Percentiles rank a stretch among this genome's conserved stretches.
Conservation (phyloP, 2,329 filamentous ascomycete genomes). For the Ophiostoma sp. region DNA sequence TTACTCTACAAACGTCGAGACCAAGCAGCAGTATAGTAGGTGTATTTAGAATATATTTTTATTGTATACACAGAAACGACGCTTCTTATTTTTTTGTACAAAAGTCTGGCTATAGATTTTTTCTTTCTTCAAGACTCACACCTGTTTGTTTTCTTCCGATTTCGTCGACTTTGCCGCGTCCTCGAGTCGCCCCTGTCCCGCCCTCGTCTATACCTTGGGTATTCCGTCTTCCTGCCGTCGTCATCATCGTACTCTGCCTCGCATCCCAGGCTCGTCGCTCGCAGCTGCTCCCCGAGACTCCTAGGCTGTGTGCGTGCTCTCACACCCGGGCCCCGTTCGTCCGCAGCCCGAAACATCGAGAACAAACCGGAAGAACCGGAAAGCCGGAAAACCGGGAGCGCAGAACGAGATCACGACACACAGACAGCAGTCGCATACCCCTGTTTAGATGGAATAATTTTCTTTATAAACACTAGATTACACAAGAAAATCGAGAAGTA, state of each 20-base stretch:
- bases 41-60: neutral
- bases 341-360: neutral
- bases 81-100: constrained; percentile 13
- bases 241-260: neutral
- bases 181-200: neutral
- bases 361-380: constrained; percentile 1
- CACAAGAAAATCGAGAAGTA: constrained; percentile 16
- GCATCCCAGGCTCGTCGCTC: neutral
- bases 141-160: constrained; percentile 7
- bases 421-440: neutral
- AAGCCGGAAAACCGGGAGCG: no score
- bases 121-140: constrained; percentile 14
- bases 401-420: constrained; percentile 12
- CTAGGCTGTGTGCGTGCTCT: neutral
- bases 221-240: neutral
- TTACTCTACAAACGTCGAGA: neutral
- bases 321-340: no score
- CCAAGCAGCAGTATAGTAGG: constrained; percentile 29
- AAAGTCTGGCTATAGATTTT: constrained; percentile 10
- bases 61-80: constrained; percentile 13
- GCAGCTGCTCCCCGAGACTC: neutral
- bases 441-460: constrained; percentile 2
- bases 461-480: constrained; percentile 16
- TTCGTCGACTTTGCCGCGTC: neutral
- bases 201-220: neutral